A percentile compares a stretch with the other conserved stretches of the same genome.
These are phyloP conservation scores for Stagonosporopsis cucurbitacearum DNA, from an alignment of 2,329 filamentous ascomycete genomes.

Conservation along the genomic window DNA sequence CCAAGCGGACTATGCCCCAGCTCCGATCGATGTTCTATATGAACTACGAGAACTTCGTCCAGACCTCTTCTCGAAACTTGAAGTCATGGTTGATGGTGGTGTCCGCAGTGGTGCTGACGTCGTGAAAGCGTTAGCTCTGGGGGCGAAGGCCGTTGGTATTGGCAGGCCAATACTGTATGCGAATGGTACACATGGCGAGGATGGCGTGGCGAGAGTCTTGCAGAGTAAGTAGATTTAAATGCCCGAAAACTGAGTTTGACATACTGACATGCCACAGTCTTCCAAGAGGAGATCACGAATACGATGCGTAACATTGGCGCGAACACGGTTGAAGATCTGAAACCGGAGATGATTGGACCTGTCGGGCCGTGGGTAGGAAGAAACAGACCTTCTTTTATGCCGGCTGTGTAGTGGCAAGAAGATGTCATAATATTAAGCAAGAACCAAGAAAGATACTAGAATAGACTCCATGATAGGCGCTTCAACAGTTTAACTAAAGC, in stretches of 20 bases:
- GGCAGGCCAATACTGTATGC: conserved; percentile 7
- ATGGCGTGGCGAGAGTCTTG: conserved; percentile 2
- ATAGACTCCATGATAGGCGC: too few species aligned
- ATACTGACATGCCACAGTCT: not conserved
- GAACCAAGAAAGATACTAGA: too few species aligned
- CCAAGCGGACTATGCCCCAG: conserved; percentile 7
- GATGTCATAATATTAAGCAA: too few species aligned
- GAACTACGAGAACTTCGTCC: conserved; percentile 3
- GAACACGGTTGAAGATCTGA: conserved; percentile 1
- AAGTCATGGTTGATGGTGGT: conserved; percentile 6
- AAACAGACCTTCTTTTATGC: conserved; percentile 2
- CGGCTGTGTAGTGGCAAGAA: too few species aligned
- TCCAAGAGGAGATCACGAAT: conserved; percentile 10
- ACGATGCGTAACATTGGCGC: conserved; percentile 11
- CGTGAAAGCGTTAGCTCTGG: conserved; percentile 7
- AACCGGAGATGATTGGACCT: conserved; percentile 4
- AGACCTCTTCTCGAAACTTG: conserved; percentile 6
- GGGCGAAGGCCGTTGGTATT: conserved; percentile 9
- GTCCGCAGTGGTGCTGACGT: conserved; percentile 7
- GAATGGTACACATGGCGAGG: conserved; percentile 10
- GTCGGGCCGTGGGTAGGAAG: conserved; percentile 4
- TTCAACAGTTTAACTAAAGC: too few species aligned
- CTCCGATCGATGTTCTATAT: conserved; percentile 5
- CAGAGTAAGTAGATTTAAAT: not conserved
- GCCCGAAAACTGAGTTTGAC: not conserved